Base-by-base conservation (phyloP, 495 filamentous ascomycete genomes). In the Hypoxylon trugodes region DNA sequence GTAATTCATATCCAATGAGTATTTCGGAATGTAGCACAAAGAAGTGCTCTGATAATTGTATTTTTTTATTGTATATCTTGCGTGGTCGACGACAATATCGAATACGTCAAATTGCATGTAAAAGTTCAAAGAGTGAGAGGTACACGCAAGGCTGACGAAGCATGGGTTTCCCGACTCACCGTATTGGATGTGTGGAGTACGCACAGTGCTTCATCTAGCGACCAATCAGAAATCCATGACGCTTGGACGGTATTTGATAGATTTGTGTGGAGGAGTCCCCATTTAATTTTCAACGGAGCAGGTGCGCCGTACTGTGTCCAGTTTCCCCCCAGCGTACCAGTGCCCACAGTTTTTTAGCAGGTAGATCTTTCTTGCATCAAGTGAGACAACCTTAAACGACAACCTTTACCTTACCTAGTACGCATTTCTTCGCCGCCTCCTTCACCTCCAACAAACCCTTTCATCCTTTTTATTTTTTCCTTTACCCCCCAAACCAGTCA, bases 361-460 rank as follows among this genome's bases (percentile, higher is more conserved):
- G 48, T 61, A 60, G 62, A 66, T 66, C 62, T 43, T 60, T 65
- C 61, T 66, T 66, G 55, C 62, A 59, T 53, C 43, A 47, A 38
- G 50, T 50, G 38, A 63, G 51, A 63, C 59, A 40, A 50, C 43
- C 42, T 48, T 48, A 43, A 48, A 40, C 24, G 26, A 38, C 40
- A 61, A 56, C 59, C 42, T 38, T 43, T 28, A 52, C n/a, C n/a
- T n/a, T n/a, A 42, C 48, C 48, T 51, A 24, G 54, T 26, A 36
- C 30, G 48, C 21, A 28, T 48, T 36, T 64, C 46, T 50, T 53
- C 47, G 35, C 48, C 13, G 6, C 40, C 36, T 51, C 46, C 19
- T 42, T 57, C 40, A 18, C 53, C 36, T 60, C n/a, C n/a, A n/a
- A n/a, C n/a, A n/a, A n/a, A n/a, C n/a, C n/a, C n/a, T n/a, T 37